Conservation (phyloP, 495 filamentous ascomycete genomes). For the Penicillium ucsense region DNA sequence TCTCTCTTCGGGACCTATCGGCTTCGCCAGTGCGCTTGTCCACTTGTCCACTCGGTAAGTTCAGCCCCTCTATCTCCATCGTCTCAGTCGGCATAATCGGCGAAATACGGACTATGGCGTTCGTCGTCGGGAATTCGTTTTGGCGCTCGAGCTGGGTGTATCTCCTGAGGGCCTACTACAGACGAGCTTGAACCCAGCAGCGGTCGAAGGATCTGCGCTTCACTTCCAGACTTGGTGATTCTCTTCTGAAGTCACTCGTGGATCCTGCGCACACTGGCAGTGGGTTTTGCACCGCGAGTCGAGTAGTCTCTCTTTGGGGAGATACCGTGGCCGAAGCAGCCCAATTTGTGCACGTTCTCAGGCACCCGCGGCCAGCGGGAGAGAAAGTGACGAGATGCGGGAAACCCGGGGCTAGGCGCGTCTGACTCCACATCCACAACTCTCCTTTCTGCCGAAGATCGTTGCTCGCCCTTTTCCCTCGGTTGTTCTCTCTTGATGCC, state of each 20-base stretch:
- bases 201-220: too few species aligned
- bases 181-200: too few species aligned
- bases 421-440: slow-evolving; percentile 12
- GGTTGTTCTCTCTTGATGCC: slow-evolving; percentile 8
- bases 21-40: too few species aligned
- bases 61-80: slow-evolving; percentile 4
- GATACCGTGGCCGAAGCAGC: too few species aligned
- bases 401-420: neutral
- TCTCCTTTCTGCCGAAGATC: slow-evolving; percentile 23
- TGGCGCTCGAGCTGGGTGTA: too few species aligned
- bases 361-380: too few species aligned
- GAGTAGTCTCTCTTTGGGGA: too few species aligned
- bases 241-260: neutral
- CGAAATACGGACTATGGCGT: slow-evolving; percentile 14
- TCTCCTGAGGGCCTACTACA: too few species aligned
- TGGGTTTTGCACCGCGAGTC: too few species aligned
- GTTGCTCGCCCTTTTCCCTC: slow-evolving; percentile 12
- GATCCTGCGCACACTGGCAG: neutral
- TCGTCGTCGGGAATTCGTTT: slow-evolving; percentile 12
- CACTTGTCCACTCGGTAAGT: slow-evolving; percentile 9
- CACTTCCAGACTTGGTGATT: too few species aligned
- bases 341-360: too few species aligned
- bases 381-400: neutral
- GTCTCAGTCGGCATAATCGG: slow-evolving; percentile 1
- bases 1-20: neutral